These are phyloP conservation scores for Salix brachista DNA, from an alignment of 345 rosid genomes.

Conservation along the genomic window DNA sequence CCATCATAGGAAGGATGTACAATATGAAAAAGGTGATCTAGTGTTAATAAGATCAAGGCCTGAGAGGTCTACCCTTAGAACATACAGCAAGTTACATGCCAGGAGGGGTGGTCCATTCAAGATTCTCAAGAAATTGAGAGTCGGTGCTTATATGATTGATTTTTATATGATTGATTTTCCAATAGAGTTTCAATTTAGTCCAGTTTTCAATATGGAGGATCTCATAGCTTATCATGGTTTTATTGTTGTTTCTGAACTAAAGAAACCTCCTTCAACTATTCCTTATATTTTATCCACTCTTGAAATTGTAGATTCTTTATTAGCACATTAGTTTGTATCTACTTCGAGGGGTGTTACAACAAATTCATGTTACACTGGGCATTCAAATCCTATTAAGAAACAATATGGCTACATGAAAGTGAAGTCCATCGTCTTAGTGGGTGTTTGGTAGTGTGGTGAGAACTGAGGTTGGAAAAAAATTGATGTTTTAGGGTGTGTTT, in stretches of 20 bases:
- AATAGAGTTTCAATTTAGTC: not conserved
- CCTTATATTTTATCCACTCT: not conserved
- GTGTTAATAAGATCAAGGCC: not conserved
- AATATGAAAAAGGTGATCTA: not conserved
- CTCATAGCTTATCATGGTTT: not conserved
- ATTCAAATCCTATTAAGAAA: not conserved
- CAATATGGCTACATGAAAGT: not conserved
- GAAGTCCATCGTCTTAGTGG: not conserved
- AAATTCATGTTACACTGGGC: not conserved
- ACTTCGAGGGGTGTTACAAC: not conserved
- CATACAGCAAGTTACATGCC: not conserved
- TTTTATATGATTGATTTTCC: not conserved
- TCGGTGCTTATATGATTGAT: not conserved
- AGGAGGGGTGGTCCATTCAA: not conserved
- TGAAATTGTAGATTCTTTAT: not conserved
- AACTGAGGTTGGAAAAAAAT: no score
- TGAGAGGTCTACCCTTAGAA: not conserved
- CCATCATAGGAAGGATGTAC: not conserved
- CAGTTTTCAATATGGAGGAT: not conserved
- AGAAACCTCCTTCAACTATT: not conserved
- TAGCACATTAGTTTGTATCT: no score
- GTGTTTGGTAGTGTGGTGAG: no score
- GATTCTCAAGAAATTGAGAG: not conserved
- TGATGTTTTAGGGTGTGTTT: no score
- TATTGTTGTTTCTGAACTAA: no score